Base-by-base conservation (phyloP, 2,329 filamentous ascomycete genomes). In the Alternaria sp. region DNA sequence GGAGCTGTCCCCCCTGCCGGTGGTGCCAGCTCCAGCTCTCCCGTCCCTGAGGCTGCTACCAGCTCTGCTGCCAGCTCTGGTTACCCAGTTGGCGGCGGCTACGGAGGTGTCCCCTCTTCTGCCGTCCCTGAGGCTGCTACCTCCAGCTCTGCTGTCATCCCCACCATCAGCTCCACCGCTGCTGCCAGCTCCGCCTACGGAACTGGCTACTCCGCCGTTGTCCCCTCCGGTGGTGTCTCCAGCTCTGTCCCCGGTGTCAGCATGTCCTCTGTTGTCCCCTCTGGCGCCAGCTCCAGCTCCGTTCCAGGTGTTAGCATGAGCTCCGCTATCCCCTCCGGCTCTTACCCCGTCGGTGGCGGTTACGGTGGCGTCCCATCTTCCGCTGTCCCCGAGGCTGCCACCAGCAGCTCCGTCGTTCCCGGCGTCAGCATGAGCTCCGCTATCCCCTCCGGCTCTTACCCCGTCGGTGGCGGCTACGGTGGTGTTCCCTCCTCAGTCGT, bases 391-490 rank as follows among this genome's bases (percentile, higher is more conserved):
- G 51, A 57, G 43, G 59, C 51, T 39, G 28, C 56, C 9, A 54
- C 48, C 49, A 49, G 18, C 30, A 51, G 38, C 38, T 41, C 38
- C 11, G 38, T 41, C 20, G 57, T 51, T 3, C 53, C 54, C 32
- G 52, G 42, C 26, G 52, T 54, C 7, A 54, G 41, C 52, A 48
- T 78, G 36, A 62, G 75, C 46, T 57, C 70, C 24, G 70, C 77
- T 11, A 52, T 69, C 26, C 64, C 67, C 39, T 73, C 73, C 18
- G 42, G 52, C n/a, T 36, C 53, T 43, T 60, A 46, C 24, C 51
- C 59, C n/a, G 46, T 38, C 8, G 46, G 46, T 49, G 32, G 46
- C 22, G 30, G 46, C 9, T 49, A 49, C 32, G 46, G 46, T 11
- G 46, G 46, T 34, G 34, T 36, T 12, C 46, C 46, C 2, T 49